phyloP scores from a whole-genome alignment of 768 basidiomycete genomes.

The button mushroom (Agaricus bisporus) region DNA sequence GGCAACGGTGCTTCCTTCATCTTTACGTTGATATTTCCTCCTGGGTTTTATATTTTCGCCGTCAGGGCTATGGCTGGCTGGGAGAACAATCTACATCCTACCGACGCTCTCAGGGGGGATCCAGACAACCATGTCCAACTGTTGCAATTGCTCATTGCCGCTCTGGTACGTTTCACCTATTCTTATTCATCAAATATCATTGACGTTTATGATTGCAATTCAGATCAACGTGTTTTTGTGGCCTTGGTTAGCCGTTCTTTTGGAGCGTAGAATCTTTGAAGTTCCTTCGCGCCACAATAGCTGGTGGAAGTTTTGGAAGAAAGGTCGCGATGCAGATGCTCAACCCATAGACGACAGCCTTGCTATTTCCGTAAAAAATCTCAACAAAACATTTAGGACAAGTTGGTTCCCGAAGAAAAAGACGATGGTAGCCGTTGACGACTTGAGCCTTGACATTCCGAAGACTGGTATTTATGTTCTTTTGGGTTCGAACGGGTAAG shows the following conservation, averaged over 20 bases:
- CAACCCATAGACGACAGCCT: conserved; percentile 28
- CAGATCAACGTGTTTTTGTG: conserved; percentile 71
- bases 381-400: conserved; percentile 52
- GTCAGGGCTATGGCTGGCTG: conserved; percentile 63
- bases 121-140: conserved; percentile 52
- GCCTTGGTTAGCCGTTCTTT: conserved; percentile 56
- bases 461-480: conserved; percentile 73
- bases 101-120: conserved; percentile 50
- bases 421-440: conserved; percentile 53
- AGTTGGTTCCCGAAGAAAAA: conserved; percentile 42
- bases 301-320: conserved; percentile 32
- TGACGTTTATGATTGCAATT: neutral
- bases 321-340: conserved; percentile 10
- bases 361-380: conserved; percentile 57
- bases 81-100: conserved; percentile 51
- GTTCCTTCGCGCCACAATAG: conserved; percentile 29
- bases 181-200: neutral
- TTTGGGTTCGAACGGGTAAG: conserved; percentile 64
- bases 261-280: conserved; percentile 61
- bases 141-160: conserved; percentile 56
- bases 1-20: conserved; percentile 45
- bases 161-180: conserved; percentile 41
- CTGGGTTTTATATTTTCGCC: conserved; percentile 70
- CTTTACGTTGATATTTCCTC: conserved; percentile 69
- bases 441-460: conserved; percentile 65